phyloP scores from a whole-genome alignment of 179 eudicot genomes.

The Vitellaria paradoxa region DNA sequence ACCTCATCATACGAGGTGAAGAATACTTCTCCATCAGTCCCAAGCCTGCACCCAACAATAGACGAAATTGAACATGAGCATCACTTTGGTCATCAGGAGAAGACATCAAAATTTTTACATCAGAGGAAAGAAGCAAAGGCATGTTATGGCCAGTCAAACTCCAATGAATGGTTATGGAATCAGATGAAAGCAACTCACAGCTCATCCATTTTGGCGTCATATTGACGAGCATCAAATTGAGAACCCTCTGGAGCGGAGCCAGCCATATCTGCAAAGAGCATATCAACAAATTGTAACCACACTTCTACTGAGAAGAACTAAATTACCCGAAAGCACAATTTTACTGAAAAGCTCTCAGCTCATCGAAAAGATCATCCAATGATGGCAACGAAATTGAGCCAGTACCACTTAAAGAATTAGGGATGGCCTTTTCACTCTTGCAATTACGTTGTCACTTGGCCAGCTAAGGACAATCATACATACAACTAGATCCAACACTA shows the following conservation, averaged over 20 bases:
- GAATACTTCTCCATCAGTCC: slow-evolving; percentile 39
- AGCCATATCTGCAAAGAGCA: slow-evolving; percentile 19
- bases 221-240: slow-evolving; percentile 22
- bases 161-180: slow-evolving; percentile 8
- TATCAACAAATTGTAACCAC: not conserved
- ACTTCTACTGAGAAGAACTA: not conserved
- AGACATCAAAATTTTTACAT: slow-evolving; percentile 17
- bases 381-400: not conserved
- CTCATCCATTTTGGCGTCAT: slow-evolving; percentile 21
- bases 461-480: not conserved
- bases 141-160: not conserved
- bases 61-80: slow-evolving; percentile 37
- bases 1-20: slow-evolving; percentile 60
- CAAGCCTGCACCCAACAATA: slow-evolving; percentile 22
- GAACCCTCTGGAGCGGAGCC: slow-evolving; percentile 15
- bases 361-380: not conserved
- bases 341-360: not conserved
- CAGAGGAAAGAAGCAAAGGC: slow-evolving; percentile 24
- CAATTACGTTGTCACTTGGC: not conserved
- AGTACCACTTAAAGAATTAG: not conserved
- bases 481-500: not conserved
- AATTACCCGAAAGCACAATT: no score
- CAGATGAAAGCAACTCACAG: slow-evolving; percentile 18
- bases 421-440: no score
- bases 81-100: slow-evolving; percentile 30